Base-by-base conservation (phyloP, 352 stramenopile genomes). In the Phytopythium oedochilum region DNA sequence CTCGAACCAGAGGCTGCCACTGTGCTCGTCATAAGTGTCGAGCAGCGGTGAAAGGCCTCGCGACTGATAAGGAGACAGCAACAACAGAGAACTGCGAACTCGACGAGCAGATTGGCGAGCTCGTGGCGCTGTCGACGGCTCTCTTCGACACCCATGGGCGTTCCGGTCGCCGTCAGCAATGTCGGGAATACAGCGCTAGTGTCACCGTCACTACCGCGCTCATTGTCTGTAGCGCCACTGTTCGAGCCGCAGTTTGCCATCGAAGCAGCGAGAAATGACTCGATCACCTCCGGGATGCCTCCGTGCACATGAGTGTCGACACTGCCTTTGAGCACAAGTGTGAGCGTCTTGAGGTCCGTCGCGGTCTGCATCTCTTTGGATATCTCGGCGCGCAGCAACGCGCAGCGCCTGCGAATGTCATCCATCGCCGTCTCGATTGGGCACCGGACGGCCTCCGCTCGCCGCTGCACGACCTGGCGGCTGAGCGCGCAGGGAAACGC, bases 271-370 rank as follows among this genome's bases (percentile, higher is more conserved):
- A 92, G 68, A 43, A 92, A 92, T 0, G 75, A 79, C 18, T 86
- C 75, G 44, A 92, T 70, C 0, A 92, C 75, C 61, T 92, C 82
- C 0, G 82, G 79, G 12, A 88, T 71, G 10, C 82, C 82, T 26
- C 82, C 82, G 48, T 92, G 75, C 10, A 92, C 82, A 39, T 92
- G 78, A 0, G 82, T 89, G 58, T 92, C 78, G 6, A 92, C 81
- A 28, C 82, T 92, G 5, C 82, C 82, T 59, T 92, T 92, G 11
- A 92, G 73, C 39, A 92, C 72, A 20, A 89, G 70, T 20, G 75
- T 92, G 28, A 92, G 60, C 10, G 79, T 86, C 58, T 92, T 90
- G 38, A 90, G 52, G 52, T 92, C 82, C 0, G 70, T 87, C 15
- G 55, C 59, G 0, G 75, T 68, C 11, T 51, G 43, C 2, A 51